Conservation (phyloP, 345 rosid genomes). For the Abelmoschus esculentus region DNA sequence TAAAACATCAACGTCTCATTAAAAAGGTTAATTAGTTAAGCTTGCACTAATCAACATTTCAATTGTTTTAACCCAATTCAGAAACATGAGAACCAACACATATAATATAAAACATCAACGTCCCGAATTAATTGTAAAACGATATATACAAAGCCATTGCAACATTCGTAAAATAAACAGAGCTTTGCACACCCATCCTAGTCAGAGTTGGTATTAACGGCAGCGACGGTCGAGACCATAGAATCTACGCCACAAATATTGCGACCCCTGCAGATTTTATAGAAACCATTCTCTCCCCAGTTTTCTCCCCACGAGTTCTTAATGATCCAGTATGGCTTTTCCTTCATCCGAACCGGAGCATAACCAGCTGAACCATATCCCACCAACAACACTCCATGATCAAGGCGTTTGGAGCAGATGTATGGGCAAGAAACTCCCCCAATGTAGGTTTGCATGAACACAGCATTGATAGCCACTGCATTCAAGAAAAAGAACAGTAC, state of each 20-base stretch:
- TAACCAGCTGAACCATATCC: constrained; percentile 84
- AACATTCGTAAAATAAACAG: background rate
- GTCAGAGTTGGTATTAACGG: constrained; percentile 29
- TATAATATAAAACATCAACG: background rate
- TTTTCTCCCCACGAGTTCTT: constrained; percentile 90
- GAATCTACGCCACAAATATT: constrained; percentile 88
- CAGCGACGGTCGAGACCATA: constrained; percentile 82
- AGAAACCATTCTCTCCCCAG: constrained; percentile 90
- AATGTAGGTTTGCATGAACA: constrained; percentile 84
- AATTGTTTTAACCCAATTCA: background rate
- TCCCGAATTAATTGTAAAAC: background rate
- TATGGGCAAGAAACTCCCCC: constrained; percentile 91
- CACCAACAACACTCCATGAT: constrained; percentile 81
- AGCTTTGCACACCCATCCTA: constrained; percentile 6
- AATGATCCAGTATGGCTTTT: constrained; percentile 87
- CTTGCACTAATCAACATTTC: background rate
- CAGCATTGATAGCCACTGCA: constrained; percentile 82
- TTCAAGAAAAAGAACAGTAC: background rate
- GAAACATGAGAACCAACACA: background rate
- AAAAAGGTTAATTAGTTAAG: background rate
- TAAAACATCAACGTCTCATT: no score
- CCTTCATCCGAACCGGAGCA: constrained; percentile 75
- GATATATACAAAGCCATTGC: constrained; percentile 17
- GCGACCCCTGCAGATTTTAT: constrained; percentile 80
- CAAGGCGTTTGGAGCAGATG: constrained; percentile 66